These are phyloP conservation scores for Magnusiomyces clavatus DNA, from an alignment of 1,139 yeast species.

Conservation along the genomic window DNA sequence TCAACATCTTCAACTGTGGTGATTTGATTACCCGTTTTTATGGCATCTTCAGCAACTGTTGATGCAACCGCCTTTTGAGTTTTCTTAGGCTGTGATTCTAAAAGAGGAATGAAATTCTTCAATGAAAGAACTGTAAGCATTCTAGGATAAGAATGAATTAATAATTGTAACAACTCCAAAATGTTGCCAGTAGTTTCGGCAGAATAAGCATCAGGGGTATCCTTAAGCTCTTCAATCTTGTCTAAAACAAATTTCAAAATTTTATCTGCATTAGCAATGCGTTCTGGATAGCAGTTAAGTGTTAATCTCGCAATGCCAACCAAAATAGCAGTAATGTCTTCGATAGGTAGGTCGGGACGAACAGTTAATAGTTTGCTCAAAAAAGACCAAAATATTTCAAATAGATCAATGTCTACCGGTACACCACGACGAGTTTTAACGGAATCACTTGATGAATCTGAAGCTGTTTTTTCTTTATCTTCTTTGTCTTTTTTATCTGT, in stretches of 20 bases:
- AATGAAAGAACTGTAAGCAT: conserved; percentile 28
- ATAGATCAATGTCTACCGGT: conserved; percentile 34
- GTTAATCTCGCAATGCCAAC: conserved; percentile 59
- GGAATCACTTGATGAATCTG: neutral
- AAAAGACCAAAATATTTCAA: conserved; percentile 60
- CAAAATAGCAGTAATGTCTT: conserved; percentile 58
- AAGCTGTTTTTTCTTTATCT: conserved; percentile 5
- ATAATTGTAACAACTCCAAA: conserved; percentile 49
- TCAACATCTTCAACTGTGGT: conserved; percentile 29
- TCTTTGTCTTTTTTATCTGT: conserved; percentile 11
- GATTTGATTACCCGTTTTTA: conserved; percentile 16
- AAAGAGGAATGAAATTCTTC: conserved; percentile 31
- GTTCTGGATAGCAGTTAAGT: conserved; percentile 58
- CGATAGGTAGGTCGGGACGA: conserved; percentile 57
- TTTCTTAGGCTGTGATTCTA: conserved; percentile 31
- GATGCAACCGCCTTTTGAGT: conserved; percentile 33
- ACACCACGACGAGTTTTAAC: conserved; percentile 16
- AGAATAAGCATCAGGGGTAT: conserved; percentile 18
- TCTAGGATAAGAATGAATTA: conserved; percentile 38
- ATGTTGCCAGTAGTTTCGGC: conserved; percentile 36
- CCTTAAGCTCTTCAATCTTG: conserved; percentile 34
- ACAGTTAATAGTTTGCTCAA: conserved; percentile 45
- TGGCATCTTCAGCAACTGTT: conserved; percentile 16
- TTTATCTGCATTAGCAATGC: conserved; percentile 51
- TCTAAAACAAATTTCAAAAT: conserved; percentile 53